Conservation (phyloP, 805 yeast genomes). For the Lachancea meyersii region DNA sequence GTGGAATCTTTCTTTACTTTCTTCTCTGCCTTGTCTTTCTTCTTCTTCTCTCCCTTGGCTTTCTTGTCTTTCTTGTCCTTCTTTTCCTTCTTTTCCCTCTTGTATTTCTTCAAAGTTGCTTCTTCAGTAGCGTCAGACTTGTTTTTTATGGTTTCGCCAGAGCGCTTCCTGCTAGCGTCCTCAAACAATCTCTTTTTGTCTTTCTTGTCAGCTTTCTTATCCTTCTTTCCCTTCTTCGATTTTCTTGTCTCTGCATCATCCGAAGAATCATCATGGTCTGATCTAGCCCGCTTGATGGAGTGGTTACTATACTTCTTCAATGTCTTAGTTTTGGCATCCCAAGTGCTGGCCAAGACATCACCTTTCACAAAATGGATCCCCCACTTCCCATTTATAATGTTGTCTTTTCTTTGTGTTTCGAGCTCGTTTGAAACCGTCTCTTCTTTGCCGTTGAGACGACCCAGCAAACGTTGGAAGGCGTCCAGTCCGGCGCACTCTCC, state of each 20-base stretch:
- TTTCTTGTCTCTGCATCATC: too few species aligned
- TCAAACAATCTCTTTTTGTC: too few species aligned
- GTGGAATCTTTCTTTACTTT: conserved; percentile 19
- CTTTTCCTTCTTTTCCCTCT: conserved; percentile 20
- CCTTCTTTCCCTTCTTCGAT: conserved; percentile 19
- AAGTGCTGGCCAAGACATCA: conserved; percentile 73
- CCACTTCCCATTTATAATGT: conserved; percentile 76
- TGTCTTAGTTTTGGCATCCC: conserved; percentile 56
- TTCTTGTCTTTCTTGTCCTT: conserved; percentile 23
- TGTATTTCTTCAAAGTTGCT: conserved; percentile 2
- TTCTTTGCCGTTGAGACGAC: conserved; percentile 83
- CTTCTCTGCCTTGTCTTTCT: conserved; percentile 16
- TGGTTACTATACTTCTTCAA: conserved; percentile 28
- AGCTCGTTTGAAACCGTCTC: conserved; percentile 57
- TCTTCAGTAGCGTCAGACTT: conserved; percentile 2
- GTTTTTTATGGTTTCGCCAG: too few species aligned
- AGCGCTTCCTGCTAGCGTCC: too few species aligned
- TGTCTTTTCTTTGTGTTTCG: conserved; percentile 60
- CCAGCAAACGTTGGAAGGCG: conserved; percentile 84
- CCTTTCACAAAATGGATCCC: conserved; percentile 86
- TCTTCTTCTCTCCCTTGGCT: conserved; percentile 10
- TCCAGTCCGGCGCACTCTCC: conserved; percentile 89
- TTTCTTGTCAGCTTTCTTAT: conserved; percentile 22
- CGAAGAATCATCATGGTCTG: conserved; percentile 16
- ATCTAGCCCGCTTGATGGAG: background rate